A percentile compares a stretch with the other conserved stretches of the same genome.
These are phyloP conservation scores for Aspergillus bombycis DNA, from an alignment of 2,329 filamentous ascomycete genomes.

Conservation along the genomic window DNA sequence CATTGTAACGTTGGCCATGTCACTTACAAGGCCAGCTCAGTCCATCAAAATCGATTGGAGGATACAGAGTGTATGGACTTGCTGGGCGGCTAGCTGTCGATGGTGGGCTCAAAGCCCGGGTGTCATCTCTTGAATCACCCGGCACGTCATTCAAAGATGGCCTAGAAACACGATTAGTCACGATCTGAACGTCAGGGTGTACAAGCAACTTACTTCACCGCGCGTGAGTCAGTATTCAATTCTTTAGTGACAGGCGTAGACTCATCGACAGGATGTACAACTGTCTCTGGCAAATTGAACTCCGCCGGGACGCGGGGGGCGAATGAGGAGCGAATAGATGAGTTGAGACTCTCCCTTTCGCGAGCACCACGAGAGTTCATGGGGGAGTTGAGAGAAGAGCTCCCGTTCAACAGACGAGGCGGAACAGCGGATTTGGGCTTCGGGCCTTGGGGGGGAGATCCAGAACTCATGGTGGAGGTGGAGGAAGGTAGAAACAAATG, in stretches of 20 bases:
- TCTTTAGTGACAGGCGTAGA: constrained; percentile 22
- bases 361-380: constrained; percentile 54
- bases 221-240: constrained; percentile 21
- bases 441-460: constrained; percentile 42
- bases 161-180: constrained; percentile 19
- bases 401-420: constrained; percentile 60
- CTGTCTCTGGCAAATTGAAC: constrained; percentile 30
- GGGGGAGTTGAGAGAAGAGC: constrained; percentile 54
- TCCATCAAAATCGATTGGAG: constrained; percentile 56
- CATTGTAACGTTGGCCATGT: neutral
- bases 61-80: constrained; percentile 53
- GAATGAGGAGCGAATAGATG: constrained; percentile 63
- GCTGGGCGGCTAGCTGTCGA: constrained; percentile 54
- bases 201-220: constrained; percentile 29
- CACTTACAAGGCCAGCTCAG: constrained; percentile 56
- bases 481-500: neutral
- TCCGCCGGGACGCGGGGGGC: constrained; percentile 41
- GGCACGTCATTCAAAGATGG: constrained; percentile 52
- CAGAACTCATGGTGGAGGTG: constrained; percentile 48
- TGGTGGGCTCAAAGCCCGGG: constrained; percentile 54
- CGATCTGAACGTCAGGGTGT: neutral
- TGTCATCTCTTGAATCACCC: constrained; percentile 57
- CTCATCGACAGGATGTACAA: constrained; percentile 20
- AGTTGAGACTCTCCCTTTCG: constrained; percentile 61
- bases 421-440: constrained; percentile 59